Percentiles rank a stretch among this genome's conserved stretches.
Evolutionary conservation across 2,329 filamentous ascomycete genomes (phyloP).

Genomic region (Hypoxylon sp.): DNA sequence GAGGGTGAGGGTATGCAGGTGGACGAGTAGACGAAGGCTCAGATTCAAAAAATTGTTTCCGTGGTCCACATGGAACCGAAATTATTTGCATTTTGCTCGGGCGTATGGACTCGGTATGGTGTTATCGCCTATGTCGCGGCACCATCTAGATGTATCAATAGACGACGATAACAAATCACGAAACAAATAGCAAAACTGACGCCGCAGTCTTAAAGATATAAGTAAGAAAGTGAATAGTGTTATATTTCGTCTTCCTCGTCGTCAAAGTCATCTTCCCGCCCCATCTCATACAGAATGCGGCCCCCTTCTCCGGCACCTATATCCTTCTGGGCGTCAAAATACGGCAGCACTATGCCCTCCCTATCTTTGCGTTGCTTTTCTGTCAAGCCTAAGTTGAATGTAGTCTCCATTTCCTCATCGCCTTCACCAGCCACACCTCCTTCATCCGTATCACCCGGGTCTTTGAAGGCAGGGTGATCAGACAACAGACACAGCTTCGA

Average conservation of each 20-base stretch:
- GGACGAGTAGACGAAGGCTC: constrained; percentile 54
- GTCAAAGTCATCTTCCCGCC: constrained; percentile 95
- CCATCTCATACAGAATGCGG: constrained; percentile 96
- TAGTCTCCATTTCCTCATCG: constrained; percentile 72
- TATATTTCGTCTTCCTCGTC: constrained; percentile 75
- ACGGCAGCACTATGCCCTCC: constrained; percentile 91
- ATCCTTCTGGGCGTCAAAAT: constrained; percentile 94
- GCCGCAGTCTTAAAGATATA: constrained; percentile 3
- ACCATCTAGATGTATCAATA: constrained; percentile 47
- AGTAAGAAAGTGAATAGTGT: constrained; percentile 30
- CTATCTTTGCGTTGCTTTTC: constrained; percentile 90
- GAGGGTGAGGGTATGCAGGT: constrained; percentile 65
- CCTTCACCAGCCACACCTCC: constrained; percentile 55
- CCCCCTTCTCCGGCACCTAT: constrained; percentile 86
- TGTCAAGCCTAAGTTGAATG: constrained; percentile 88
- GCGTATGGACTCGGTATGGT: constrained; percentile 38
- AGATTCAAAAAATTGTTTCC: constrained; percentile 3
- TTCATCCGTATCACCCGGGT: constrained; percentile 54
- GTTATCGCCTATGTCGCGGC: constrained; percentile 22
- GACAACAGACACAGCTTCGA: constrained; percentile 73
- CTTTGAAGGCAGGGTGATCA: constrained; percentile 80
- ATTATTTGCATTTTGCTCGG: constrained; percentile 39
- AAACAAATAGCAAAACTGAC: constrained; percentile 26
- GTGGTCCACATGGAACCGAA: constrained; percentile 12
- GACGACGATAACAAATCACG: constrained; percentile 40